phyloP scores from a whole-genome alignment of 108 stramenopile species.

The Skeletonema menzelii region DNA sequence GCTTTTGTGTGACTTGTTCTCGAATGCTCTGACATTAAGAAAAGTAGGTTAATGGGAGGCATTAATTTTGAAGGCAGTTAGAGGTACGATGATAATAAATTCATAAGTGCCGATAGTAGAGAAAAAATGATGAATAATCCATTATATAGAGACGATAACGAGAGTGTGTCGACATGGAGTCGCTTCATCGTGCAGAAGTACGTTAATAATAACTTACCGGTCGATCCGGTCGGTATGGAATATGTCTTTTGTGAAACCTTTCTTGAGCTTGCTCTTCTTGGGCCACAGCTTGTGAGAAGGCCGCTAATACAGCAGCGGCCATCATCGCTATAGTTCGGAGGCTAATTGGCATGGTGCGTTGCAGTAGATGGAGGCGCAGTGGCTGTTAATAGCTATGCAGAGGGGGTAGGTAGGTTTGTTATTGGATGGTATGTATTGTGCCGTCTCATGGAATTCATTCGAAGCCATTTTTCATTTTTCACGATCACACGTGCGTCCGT shows the following conservation, averaged over 20 bases:
- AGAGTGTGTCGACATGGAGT: too few relatives aligned
- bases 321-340: background rate
- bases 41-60: background rate
- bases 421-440: too few relatives aligned
- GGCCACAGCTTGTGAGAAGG: background rate
- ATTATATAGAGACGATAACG: too few relatives aligned
- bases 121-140: too few relatives aligned
- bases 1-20: slow-evolving; percentile 3
- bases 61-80: background rate
- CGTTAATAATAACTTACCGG: background rate
- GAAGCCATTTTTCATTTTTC: too few relatives aligned
- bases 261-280: slow-evolving; percentile 9
- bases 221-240: slow-evolving; percentile 13
- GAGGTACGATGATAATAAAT: too few relatives aligned
- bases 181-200: background rate
- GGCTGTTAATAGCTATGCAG: too few relatives aligned
- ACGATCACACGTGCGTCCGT: too few relatives aligned
- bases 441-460: too few relatives aligned
- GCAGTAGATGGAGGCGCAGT: background rate
- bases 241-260: background rate
- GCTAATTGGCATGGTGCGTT: background rate
- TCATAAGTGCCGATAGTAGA: too few relatives aligned
- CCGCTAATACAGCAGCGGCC: background rate
- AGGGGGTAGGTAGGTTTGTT: too few relatives aligned
- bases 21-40: slow-evolving; percentile 7